These are phyloP conservation scores for Protomyces lactucae-debilis DNA, from an alignment of 1,139 yeast genomes.

Conservation along the genomic window DNA sequence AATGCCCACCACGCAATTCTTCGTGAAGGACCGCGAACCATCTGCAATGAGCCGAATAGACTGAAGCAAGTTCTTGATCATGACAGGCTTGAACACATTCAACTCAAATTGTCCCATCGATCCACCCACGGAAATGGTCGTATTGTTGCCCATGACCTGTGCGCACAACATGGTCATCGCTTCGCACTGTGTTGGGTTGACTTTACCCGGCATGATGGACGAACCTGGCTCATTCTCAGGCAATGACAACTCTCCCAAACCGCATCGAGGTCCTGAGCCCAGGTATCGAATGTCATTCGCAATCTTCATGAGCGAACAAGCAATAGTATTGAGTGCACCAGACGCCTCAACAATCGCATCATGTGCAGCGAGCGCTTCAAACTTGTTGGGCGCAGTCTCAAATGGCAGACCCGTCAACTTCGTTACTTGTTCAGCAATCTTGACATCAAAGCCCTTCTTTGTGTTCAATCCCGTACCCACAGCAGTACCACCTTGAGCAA, in stretches of 20 bases:
- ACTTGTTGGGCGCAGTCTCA: conserved; percentile 95
- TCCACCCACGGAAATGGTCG: conserved; percentile 93
- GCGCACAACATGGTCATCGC: conserved; percentile 97
- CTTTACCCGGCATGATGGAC: conserved; percentile 95
- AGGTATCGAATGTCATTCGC: conserved; percentile 97
- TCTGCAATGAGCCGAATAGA: conserved; percentile 86
- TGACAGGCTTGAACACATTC: conserved; percentile 94
- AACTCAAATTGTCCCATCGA: conserved; percentile 98
- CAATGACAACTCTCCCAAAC: conserved; percentile 88
- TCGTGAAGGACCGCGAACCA: conserved; percentile 81
- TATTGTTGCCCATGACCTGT: conserved; percentile 95
- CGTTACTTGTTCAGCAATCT: conserved; percentile 73
- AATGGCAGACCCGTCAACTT: conserved; percentile 82
- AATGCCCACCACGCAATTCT: conserved; percentile 92
- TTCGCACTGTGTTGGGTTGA: conserved; percentile 98
- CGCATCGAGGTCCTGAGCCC: conserved; percentile 99
- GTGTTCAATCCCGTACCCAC: conserved; percentile 98
- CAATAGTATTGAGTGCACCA: conserved; percentile 94
- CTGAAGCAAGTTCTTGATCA: conserved; percentile 82
- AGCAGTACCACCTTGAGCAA: conserved; percentile 99
- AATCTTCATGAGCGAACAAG: conserved; percentile 86
- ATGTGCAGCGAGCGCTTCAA: conserved; percentile 98
- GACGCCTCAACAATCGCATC: conserved; percentile 97
- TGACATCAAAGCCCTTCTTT: conserved; percentile 76
- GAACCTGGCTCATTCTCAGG: conserved; percentile 99